Percentiles rank a stretch among this genome's conserved stretches.
Conservation (phyloP, 306 rosid species). For the Abrus pulchellus region DNA sequence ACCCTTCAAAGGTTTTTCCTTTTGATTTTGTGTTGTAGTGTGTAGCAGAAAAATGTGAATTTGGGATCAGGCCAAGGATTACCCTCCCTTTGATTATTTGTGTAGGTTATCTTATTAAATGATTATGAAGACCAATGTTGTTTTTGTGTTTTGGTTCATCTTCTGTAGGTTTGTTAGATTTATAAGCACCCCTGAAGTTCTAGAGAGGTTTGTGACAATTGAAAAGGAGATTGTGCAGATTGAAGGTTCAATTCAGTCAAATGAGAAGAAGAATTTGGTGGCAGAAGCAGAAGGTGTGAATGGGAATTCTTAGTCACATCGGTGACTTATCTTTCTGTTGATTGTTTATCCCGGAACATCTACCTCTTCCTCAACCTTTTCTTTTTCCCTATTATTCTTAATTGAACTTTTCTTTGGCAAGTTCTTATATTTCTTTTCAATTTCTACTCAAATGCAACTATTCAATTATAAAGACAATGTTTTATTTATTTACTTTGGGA, state of each 20-base stretch:
- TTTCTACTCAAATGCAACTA: constrained; percentile 12
- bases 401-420: neutral
- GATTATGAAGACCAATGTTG: constrained; percentile 1
- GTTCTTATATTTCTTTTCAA: constrained; percentile 1
- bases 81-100: neutral
- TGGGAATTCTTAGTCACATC: constrained; percentile 17
- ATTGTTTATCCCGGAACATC: constrained; percentile 26
- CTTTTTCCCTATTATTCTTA: neutral
- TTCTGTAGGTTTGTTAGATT: constrained; percentile 89
- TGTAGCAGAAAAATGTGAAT: constrained; percentile 26
- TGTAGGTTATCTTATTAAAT: neutral
- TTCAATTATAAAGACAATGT: constrained; percentile 20
- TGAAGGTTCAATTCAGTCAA: constrained; percentile 78
- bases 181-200: constrained; percentile 89
- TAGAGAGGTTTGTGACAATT: constrained; percentile 93
- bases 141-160: constrained; percentile 42
- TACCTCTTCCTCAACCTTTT: neutral
- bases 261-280: constrained; percentile 57
- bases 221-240: constrained; percentile 96
- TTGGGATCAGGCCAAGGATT: constrained; percentile 30
- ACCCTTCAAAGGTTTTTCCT: constrained; percentile 77
- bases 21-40: constrained; percentile 26
- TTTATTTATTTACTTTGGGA: constrained; percentile 10
- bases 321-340: constrained; percentile 28
- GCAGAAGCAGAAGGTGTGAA: constrained; percentile 76